Evolutionary conservation across 805 yeast genomes (phyloP).

Genomic region (Limtongozyma cylindracea): DNA sequence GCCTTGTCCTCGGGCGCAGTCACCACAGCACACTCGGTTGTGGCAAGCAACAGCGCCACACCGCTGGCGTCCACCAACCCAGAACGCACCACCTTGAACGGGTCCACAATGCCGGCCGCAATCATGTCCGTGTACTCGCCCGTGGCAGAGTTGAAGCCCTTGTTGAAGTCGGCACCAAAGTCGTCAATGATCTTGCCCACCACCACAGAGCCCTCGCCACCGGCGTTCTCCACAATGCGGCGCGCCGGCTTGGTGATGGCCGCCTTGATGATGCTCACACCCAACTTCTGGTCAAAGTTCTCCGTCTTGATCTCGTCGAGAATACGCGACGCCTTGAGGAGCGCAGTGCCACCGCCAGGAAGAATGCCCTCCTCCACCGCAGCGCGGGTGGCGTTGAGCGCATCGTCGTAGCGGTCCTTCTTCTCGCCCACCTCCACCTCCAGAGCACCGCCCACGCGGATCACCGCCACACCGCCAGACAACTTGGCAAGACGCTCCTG

Average conservation of each 20-base stretch:
- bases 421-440: constrained; percentile 98
- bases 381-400: constrained; percentile 94
- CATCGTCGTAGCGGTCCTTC: constrained; percentile 98
- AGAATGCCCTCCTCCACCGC: constrained; percentile 97
- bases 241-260: constrained; percentile 92
- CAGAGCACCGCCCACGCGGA: constrained; percentile 91
- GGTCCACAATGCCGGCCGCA: constrained; percentile 93
- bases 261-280: constrained; percentile 77
- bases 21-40: constrained; percentile 95
- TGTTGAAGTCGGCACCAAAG: constrained; percentile 58
- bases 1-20: constrained; percentile 73
- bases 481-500: constrained; percentile 95
- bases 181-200: constrained; percentile 64
- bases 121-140: constrained; percentile 92
- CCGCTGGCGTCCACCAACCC: constrained; percentile 94
- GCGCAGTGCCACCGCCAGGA: constrained; percentile 99
- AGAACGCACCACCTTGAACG: constrained; percentile 91
- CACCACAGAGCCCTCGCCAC: constrained; percentile 91
- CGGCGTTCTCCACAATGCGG: constrained; percentile 89
- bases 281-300: constrained; percentile 91
- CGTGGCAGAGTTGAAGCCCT: constrained; percentile 79
- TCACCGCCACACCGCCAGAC: constrained; percentile 95
- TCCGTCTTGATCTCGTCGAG: constrained; percentile 36
- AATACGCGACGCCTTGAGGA: constrained; percentile 68
- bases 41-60: constrained; percentile 90